These are phyloP conservation scores for Picea sitchensis DNA, from an alignment of 75 land plant species.

Conservation along the genomic window DNA sequence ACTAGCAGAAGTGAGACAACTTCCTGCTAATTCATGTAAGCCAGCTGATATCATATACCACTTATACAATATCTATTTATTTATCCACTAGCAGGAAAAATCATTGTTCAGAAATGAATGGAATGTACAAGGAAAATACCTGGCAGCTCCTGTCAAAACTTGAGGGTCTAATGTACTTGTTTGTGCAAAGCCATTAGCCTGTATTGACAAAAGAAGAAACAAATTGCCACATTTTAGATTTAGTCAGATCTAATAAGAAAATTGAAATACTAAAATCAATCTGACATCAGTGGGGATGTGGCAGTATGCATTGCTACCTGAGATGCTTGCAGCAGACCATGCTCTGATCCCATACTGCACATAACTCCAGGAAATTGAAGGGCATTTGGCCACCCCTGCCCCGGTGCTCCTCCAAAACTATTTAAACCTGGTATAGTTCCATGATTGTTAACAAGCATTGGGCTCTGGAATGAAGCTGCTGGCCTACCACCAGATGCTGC, in stretches of 20 bases:
- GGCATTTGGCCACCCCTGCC: constrained; percentile 32
- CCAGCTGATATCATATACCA: neutral
- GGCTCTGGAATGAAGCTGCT: constrained; percentile 12
- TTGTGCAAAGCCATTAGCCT: constrained; percentile 7
- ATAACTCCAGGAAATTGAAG: constrained; percentile 43
- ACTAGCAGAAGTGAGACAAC: neutral
- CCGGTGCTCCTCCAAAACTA: constrained; percentile 19
- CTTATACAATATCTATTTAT: neutral
- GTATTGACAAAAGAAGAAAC: neutral
- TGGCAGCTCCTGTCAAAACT: neutral
- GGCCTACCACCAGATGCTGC: constrained; percentile 35
- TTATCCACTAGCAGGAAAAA: neutral
- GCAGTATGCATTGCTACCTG: neutral
- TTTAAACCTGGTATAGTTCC: constrained; percentile 4
- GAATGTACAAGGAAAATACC: neutral
- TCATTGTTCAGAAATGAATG: neutral
- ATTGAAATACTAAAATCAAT: neutral
- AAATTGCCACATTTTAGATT: neutral
- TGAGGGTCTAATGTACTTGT: neutral
- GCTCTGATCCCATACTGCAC: neutral
- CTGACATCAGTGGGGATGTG: neutral
- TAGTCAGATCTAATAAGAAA: neutral
- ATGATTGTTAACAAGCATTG: neutral
- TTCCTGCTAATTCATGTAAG: neutral
- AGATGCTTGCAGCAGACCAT: neutral